phyloP scores from a whole-genome alignment of 441 rosid genomes.

The Iberis amara region DNA sequence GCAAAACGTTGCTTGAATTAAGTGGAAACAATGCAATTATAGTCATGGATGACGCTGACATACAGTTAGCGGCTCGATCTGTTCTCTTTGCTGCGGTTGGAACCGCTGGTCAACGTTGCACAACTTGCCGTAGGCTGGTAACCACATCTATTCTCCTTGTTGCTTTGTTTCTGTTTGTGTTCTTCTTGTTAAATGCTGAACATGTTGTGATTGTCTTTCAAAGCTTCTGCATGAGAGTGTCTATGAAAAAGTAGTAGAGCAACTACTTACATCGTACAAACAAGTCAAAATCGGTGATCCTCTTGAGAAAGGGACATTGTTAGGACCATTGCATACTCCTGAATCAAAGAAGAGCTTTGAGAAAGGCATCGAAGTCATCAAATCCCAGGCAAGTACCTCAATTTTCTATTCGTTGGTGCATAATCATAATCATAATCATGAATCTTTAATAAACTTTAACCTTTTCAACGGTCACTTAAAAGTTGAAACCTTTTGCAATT shows the following conservation, averaged over 20 bases:
- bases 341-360: constrained; percentile 66
- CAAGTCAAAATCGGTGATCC: constrained; percentile 96
- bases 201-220: constrained; percentile 21
- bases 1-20: constrained; percentile 86
- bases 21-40: constrained; percentile 95
- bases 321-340: constrained; percentile 85
- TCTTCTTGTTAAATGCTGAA: constrained; percentile 6
- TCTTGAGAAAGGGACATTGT: constrained; percentile 76
- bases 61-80: constrained; percentile 77
- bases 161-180: neutral
- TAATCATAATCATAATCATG: constrained; percentile 7
- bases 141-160: constrained; percentile 16
- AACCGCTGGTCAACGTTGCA: constrained; percentile 97
- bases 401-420: neutral
- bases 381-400: constrained; percentile 65
- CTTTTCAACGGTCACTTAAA: neutral
- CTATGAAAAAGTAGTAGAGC: constrained; percentile 64
- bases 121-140: constrained; percentile 99
- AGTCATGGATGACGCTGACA: constrained; percentile 88
- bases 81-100: constrained; percentile 95
- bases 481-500: neutral
- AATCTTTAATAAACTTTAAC: neutral
- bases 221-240: constrained; percentile 84
- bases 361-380: constrained; percentile 81
- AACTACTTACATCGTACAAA: constrained; percentile 64